Evolutionary conservation across 495 filamentous ascomycete genomes (phyloP), one percentile per base, ranked within the genome.

Genomic region (Cetradonia linearis): DNA sequence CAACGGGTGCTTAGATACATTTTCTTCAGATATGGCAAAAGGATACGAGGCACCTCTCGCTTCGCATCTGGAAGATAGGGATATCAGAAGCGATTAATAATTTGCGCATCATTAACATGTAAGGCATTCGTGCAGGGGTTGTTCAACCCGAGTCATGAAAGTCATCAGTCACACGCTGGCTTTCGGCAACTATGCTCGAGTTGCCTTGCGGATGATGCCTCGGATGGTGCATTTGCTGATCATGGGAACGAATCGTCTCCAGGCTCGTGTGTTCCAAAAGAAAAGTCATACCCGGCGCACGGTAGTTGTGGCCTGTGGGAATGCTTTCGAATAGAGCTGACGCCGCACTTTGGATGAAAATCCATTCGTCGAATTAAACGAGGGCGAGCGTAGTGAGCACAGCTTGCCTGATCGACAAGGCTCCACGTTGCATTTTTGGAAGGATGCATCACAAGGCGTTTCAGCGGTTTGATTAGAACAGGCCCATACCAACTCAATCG

Each of bases 1-100:
- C 25, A 56, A 47, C 27, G 23, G 50, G 54, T 11, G 28, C 33
- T 38, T 62, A 81, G 78, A 58, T 81, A 85, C 63, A 62, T 87
- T 18, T 87, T 88, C 67, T 87, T 84, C 69, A 72, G 70, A 49
- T 85, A 82, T 58, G 85, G 84, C 25, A 72, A 73, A 67, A 71
- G 69, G 30, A 74, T 83, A 62, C 74, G 81, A 59, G 69, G 72
- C 65, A 76, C 71, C 59, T 81, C 77, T 62, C 73, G 74, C 55
- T 83, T 80, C 67, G 80, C 80, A 20, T 71, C 69, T 40, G 71
- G 63, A 50, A 31, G 47, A 58, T 49, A 63, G 53, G 13, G 6
- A 44, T 57, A 38, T 44, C 23, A 38, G 46, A 18, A 8, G 34
- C 46, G n/a, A 54, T 54, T 18, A 36, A n/a, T 36, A 23, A 54